These are phyloP conservation scores for Coleophoma cylindrospora DNA, from an alignment of 2,329 filamentous ascomycete species.

Conservation along the genomic window DNA sequence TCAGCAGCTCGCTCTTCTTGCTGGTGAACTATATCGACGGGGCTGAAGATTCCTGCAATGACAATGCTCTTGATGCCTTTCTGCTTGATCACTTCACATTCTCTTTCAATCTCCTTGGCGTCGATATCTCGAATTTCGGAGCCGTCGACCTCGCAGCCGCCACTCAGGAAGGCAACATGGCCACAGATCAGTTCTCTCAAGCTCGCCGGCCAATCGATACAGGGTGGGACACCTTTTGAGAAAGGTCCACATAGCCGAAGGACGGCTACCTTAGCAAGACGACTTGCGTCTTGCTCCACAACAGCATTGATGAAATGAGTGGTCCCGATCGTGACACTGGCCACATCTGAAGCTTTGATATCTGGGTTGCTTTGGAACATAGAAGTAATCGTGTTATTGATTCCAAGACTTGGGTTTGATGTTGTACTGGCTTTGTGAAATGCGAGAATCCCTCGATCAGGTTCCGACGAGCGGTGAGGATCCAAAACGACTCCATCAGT, in stretches of 20 bases:
- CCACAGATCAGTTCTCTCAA: slow-evolving; percentile 41
- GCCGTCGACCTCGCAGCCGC: slow-evolving; percentile 38
- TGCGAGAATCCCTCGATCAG: slow-evolving; percentile 11
- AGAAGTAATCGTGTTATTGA: slow-evolving; percentile 12
- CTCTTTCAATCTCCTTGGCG: slow-evolving; percentile 3
- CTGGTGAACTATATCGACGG: slow-evolving; percentile 41
- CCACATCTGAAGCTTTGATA: slow-evolving; percentile 24
- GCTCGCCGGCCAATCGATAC: slow-evolving; percentile 47
- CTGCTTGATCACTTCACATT: slow-evolving; percentile 10
- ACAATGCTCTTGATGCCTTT: slow-evolving; percentile 40
- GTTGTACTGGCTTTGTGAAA: slow-evolving; percentile 17
- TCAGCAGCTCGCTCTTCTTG: slow-evolving; percentile 38
- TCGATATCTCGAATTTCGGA: slow-evolving; percentile 10
- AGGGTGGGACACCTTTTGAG: slow-evolving; percentile 28
- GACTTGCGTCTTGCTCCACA: slow-evolving; percentile 43
- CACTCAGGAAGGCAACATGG: slow-evolving; percentile 39
- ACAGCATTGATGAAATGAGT: slow-evolving; percentile 58
- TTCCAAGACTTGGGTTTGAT: slow-evolving; percentile 13
- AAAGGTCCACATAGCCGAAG: slow-evolving; percentile 50
- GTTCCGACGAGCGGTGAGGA: slow-evolving; percentile 6
- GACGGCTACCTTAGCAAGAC: slow-evolving; percentile 46
- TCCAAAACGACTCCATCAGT: slow-evolving; percentile 17
- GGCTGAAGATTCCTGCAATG: slow-evolving; percentile 45
- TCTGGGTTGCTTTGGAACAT: slow-evolving; percentile 13
- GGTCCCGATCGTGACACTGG: slow-evolving; percentile 14